These are phyloP conservation scores for Fomitopsis serialis DNA, from an alignment of 768 basidiomycete genomes.

Conservation along the genomic window DNA sequence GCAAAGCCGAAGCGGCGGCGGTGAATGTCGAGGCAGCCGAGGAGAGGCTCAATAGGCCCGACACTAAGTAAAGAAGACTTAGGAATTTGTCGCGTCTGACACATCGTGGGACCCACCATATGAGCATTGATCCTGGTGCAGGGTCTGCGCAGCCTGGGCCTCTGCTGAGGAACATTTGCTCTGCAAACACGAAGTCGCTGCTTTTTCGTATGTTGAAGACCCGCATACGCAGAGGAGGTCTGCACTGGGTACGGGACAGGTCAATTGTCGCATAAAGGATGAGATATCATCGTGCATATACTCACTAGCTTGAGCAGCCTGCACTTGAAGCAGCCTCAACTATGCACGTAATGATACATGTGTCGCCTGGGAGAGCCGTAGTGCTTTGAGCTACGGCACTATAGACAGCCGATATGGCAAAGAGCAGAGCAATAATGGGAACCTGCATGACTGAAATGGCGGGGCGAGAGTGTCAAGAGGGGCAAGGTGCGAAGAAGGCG, in stretches of 20 bases:
- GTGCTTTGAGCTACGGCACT: too few species aligned
- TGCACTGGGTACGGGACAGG: slow-evolving; percentile 22
- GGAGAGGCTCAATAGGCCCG: neutral
- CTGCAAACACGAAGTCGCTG: slow-evolving; percentile 27
- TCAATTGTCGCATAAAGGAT: too few species aligned
- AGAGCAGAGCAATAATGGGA: too few species aligned
- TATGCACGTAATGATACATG: neutral
- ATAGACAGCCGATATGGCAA: too few species aligned
- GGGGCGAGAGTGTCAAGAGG: too few species aligned
- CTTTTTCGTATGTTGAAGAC: slow-evolving; percentile 30
- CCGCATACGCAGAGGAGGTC: slow-evolving; percentile 35
- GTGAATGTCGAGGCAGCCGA: neutral
- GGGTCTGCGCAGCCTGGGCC: neutral
- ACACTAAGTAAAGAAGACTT: too few species aligned
- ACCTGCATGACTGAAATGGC: too few species aligned
- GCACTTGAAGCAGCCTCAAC: neutral
- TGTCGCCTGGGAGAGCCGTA: neutral
- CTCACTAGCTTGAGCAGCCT: neutral
- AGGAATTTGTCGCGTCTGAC: too few species aligned
- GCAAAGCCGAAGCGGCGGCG: neutral
- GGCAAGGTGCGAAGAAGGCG: too few species aligned
- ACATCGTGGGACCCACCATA: neutral
- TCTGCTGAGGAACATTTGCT: slow-evolving; percentile 31
- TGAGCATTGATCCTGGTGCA: neutral
- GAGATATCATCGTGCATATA: neutral